phyloP scores from a whole-genome alignment of 331 rosid genomes.

The Malus hybrid region DNA sequence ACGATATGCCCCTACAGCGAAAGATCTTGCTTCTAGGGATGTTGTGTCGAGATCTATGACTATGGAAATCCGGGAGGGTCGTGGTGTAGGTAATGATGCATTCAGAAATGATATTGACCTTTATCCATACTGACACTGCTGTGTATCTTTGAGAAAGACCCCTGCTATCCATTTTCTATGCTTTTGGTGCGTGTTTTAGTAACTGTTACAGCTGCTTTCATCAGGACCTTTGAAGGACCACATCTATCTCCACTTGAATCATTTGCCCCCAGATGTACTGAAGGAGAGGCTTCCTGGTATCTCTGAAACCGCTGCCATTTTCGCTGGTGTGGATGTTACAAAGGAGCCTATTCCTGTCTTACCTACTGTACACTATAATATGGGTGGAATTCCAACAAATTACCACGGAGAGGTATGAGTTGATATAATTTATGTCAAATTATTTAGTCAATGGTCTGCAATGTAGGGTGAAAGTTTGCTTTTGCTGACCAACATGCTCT shows the following conservation, averaged over 20 bases:
- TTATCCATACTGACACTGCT: constrained; percentile 1
- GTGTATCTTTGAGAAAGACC: neutral
- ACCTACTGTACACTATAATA: constrained; percentile 96
- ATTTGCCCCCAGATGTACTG: constrained; percentile 97
- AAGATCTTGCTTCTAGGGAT: constrained; percentile 98
- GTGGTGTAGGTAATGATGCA: constrained; percentile 81
- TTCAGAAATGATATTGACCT: neutral
- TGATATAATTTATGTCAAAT: neutral
- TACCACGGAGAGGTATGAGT: constrained; percentile 78
- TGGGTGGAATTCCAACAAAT: constrained; percentile 98
- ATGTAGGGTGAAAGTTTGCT: neutral
- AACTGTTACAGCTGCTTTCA: constrained; percentile 13
- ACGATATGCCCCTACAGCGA: constrained; percentile 95
- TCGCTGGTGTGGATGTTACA: constrained; percentile 99
- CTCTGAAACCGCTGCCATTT: constrained; percentile 99
- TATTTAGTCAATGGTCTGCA: neutral
- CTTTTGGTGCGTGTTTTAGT: neutral
- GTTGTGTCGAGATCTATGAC: constrained; percentile 98
- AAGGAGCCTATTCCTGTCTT: constrained; percentile 97
- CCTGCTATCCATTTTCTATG: neutral
- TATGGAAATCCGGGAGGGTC: constrained; percentile 98
- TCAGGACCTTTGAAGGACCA: constrained; percentile 98
- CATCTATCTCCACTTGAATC: constrained; percentile 96
- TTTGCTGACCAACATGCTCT: constrained; percentile 9
- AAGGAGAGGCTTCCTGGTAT: constrained; percentile 99